Evolutionary conservation across 139 green algal genomes (phyloP), one percentile per base, ranked within the genome.

Genomic region (Pleodorina starrii): DNA sequence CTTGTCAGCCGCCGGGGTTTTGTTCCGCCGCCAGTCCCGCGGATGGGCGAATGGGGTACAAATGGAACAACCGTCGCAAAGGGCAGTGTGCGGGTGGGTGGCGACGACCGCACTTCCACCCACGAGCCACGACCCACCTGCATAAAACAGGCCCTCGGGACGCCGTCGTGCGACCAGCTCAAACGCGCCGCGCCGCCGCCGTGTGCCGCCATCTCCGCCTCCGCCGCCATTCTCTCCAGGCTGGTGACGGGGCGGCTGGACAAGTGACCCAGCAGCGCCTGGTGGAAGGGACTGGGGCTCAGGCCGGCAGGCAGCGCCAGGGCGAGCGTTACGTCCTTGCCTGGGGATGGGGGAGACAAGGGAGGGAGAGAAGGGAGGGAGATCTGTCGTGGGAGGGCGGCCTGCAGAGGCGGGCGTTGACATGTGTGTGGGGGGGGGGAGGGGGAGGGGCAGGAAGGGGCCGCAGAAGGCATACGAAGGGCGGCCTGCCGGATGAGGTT

Each of bases 141-240:
- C 36, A 72, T 1, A 36, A 84, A 84, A 23, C 77, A 84, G 23
- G 32, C 1, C 50, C 42, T 23, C 6, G 77, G 32, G 16, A 72
- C 32, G 50, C 77, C 77, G 29, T 84, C 77, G 16, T 36, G 27
- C 51, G 77, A 72, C 77, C 77, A 84, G 17, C 9, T 36, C 73
- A 80, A n/a, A n/a, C n/a, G n/a, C n/a, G n/a, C n/a, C n/a, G n/a
- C 29, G n/a, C 48, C 77, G 14, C 77, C 27, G 46, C 16, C 36
- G 21, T 1, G 6, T 25, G 54, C 78, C 78, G 10, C 54, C 54
- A 51, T 54, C 36, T 46, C 78, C 54, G 54, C 78, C 19, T 74
- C 78, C 36, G 78, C 78, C 78, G 77, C 77, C 50, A 85, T 40
- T 19, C 59, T 21, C 23, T 54, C 78, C 54, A 85, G 36, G 36